phyloP scores from a whole-genome alignment of 2,329 filamentous ascomycete genomes.

The Xylaria hypoxylon region DNA sequence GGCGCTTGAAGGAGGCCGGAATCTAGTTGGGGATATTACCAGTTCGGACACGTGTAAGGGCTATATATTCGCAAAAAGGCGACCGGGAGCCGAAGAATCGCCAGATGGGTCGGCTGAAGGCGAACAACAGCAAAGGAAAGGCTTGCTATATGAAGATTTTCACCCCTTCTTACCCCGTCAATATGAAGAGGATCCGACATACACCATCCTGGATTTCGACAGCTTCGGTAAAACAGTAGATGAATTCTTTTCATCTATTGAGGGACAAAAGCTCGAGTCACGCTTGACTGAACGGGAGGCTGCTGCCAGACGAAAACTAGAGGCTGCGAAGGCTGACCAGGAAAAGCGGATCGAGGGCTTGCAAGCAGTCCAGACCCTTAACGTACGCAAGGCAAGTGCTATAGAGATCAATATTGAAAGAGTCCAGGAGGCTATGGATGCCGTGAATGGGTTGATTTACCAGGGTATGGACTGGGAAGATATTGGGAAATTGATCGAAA shows the following conservation, averaged over 20 bases:
- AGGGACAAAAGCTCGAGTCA: slow-evolving; percentile 91
- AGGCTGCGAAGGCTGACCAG: slow-evolving; percentile 86
- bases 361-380: slow-evolving; percentile 82
- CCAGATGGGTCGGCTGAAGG: slow-evolving; percentile 50
- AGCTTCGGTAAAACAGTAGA: slow-evolving; percentile 95
- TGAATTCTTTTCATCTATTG: slow-evolving; percentile 96
- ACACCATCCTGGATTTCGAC: slow-evolving; percentile 79
- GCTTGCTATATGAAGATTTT: slow-evolving; percentile 89
- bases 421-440: slow-evolving; percentile 91
- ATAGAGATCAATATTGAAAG: slow-evolving; percentile 92
- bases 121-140: slow-evolving; percentile 55
- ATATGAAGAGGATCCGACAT: slow-evolving; percentile 73
- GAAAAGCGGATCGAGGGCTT: slow-evolving; percentile 85
- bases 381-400: slow-evolving; percentile 87
- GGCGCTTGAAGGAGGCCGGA: slow-evolving; percentile 76
- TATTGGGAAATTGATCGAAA: slow-evolving; percentile 86
- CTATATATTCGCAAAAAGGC: slow-evolving; percentile 85
- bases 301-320: slow-evolving; percentile 83
- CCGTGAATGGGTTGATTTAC: slow-evolving; percentile 88
- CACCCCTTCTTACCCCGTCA: slow-evolving; percentile 91
- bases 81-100: slow-evolving; percentile 47
- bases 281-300: slow-evolving; percentile 84
- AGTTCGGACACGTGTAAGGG: slow-evolving; percentile 75
- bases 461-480: slow-evolving; percentile 99
- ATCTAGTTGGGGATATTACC: slow-evolving; percentile 76